Evolutionary conservation across 208 protist species (phyloP).

Genomic region (Tritrichomonas foetus): DNA sequence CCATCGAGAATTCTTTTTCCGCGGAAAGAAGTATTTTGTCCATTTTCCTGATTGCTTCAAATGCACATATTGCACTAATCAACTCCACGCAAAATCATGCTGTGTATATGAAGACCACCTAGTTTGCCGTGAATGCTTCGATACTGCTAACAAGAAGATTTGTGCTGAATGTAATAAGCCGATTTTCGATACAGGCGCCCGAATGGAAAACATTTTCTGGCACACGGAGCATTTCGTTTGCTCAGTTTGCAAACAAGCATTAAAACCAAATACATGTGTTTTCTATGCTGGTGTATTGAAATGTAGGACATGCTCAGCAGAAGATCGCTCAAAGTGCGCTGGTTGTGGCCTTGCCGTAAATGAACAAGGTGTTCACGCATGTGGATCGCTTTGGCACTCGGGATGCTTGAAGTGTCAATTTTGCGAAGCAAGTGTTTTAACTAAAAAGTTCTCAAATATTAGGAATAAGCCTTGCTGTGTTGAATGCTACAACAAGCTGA

Average conservation of each 20-base stretch:
- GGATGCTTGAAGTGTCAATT: background rate
- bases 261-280: conserved; percentile 39
- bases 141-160: background rate
- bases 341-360: background rate
- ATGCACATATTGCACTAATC: background rate
- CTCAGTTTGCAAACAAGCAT: background rate
- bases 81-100: background rate
- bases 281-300: background rate
- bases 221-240: background rate
- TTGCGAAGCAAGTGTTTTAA: background rate
- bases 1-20: background rate
- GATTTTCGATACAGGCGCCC: background rate
- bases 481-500: background rate
- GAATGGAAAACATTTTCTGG: conserved; percentile 24
- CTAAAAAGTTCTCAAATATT: conserved; percentile 12
- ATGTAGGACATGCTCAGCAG: background rate
- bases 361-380: background rate
- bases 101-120: background rate
- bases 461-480: background rate
- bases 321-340: background rate
- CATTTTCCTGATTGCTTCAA: background rate
- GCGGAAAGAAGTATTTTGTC: background rate
- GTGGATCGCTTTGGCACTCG: background rate
- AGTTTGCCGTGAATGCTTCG: background rate
- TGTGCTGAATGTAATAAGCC: background rate